Evolutionary conservation across 176 grass and related monocot species (phyloP).

Genomic region (Phragmites australis): DNA sequence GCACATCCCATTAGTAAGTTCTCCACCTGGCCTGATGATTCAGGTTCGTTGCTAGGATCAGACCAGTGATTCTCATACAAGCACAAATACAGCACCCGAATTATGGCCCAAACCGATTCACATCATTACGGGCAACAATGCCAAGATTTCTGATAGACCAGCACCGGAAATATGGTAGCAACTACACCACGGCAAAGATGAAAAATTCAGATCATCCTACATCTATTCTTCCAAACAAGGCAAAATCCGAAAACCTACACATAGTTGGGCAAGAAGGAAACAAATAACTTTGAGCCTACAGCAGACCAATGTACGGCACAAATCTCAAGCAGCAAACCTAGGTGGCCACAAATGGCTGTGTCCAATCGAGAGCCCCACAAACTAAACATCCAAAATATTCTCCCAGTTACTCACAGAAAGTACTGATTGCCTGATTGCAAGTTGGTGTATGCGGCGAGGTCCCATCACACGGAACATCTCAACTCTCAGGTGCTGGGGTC

Average conservation of each 20-base stretch:
- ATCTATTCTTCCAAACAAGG: too few relatives aligned
- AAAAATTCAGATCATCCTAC: too few relatives aligned
- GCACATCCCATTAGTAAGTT: too few relatives aligned
- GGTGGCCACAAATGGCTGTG: not conserved
- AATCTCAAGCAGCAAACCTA: conserved; percentile 28
- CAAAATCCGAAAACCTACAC: not conserved
- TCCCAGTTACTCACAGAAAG: conserved; percentile 25
- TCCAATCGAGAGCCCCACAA: conserved; percentile 16
- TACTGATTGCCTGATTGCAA: conserved; percentile 6
- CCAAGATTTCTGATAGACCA: too few relatives aligned
- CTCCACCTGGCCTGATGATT: too few relatives aligned
- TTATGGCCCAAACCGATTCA: too few relatives aligned
- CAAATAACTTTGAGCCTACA: conserved; percentile 15
- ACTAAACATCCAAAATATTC: conserved; percentile 10
- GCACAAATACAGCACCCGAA: too few relatives aligned
- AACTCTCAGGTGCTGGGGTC: conserved; percentile 29
- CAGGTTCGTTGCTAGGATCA: too few relatives aligned
- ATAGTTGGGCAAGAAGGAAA: not conserved
- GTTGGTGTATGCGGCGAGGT: not conserved
- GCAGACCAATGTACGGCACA: conserved; percentile 28
- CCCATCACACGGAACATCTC: not conserved
- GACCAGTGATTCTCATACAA: too few relatives aligned
- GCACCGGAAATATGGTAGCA: too few relatives aligned
- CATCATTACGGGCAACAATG: too few relatives aligned
- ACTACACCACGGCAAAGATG: too few relatives aligned